Percentiles rank a stretch among this genome's conserved stretches.
These are phyloP conservation scores for Ceratocystis destructans DNA, from an alignment of 2,329 filamentous ascomycete genomes.

Conservation along the genomic window DNA sequence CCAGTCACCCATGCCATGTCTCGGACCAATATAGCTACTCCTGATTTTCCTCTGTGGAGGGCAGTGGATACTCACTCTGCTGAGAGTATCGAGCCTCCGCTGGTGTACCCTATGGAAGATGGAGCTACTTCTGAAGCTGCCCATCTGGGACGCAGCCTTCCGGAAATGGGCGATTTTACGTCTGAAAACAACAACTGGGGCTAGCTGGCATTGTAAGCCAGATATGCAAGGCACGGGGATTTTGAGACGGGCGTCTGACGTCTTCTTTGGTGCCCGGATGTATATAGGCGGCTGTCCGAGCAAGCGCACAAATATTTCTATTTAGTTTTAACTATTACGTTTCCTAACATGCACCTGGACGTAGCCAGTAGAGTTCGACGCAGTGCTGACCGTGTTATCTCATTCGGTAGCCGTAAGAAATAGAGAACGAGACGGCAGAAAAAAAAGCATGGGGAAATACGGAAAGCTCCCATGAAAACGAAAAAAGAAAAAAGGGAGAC, in stretches of 20 bases:
- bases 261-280: neutral
- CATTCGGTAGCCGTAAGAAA: neutral
- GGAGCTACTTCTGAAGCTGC: neutral
- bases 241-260: neutral
- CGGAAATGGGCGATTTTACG: neutral
- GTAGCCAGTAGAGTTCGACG: too few relatives aligned
- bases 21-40: neutral
- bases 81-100: neutral
- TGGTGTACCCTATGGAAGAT: neutral
- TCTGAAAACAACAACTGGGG: neutral
- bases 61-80: neutral
- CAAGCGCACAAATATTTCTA: too few relatives aligned
- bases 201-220: neutral
- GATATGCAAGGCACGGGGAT: neutral
- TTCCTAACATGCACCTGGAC: too few relatives aligned
- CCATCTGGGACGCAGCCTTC: neutral
- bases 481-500: neutral
- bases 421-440: neutral
- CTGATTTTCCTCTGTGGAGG: constrained; percentile 1
- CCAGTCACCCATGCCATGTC: constrained; percentile 1
- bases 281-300: neutral
- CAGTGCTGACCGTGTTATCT: neutral
- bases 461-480: neutral
- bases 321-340: too few relatives aligned
- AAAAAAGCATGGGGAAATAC: neutral